A percentile compares a stretch with the other conserved stretches of the same genome.
These are phyloP conservation scores for Lipomyces mesembrius DNA, from an alignment of 805 yeast genomes.

Conservation along the genomic window DNA sequence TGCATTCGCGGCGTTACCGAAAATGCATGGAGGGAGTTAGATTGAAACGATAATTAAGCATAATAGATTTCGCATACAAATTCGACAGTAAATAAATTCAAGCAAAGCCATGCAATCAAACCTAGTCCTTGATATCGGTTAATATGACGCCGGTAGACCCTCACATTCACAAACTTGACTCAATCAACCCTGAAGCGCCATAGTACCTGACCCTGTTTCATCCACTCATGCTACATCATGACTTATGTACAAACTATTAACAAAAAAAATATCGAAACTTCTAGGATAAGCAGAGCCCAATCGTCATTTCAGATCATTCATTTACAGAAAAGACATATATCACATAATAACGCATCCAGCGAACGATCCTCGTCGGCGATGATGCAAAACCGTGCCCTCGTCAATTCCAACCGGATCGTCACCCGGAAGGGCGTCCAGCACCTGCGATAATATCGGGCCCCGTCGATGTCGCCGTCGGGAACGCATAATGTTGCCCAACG, in stretches of 20 bases:
- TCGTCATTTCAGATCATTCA: not conserved
- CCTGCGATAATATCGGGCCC: not conserved
- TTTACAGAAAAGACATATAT: not conserved
- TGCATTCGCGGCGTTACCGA: not conserved
- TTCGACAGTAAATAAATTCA: not conserved
- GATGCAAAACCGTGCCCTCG: not conserved
- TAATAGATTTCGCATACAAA: not conserved
- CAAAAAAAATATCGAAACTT: not conserved
- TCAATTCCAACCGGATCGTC: not conserved
- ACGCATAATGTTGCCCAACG: slow-evolving; percentile 5
- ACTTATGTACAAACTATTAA: not conserved
- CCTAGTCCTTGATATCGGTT: not conserved
- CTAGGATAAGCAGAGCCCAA: not conserved
- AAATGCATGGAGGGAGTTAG: not conserved
- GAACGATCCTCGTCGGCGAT: not conserved
- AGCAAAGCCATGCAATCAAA: not conserved
- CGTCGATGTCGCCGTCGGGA: not conserved
- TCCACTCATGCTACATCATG: not conserved
- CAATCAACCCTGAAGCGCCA: not conserved
- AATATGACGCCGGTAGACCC: not conserved
- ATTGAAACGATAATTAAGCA: not conserved
- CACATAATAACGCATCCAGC: slow-evolving; percentile 1
- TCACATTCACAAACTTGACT: not conserved
- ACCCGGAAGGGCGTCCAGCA: not conserved
- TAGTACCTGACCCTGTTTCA: not conserved